phyloP scores from a whole-genome alignment of 495 filamentous ascomycete genomes.

The Talaromyces liani region DNA sequence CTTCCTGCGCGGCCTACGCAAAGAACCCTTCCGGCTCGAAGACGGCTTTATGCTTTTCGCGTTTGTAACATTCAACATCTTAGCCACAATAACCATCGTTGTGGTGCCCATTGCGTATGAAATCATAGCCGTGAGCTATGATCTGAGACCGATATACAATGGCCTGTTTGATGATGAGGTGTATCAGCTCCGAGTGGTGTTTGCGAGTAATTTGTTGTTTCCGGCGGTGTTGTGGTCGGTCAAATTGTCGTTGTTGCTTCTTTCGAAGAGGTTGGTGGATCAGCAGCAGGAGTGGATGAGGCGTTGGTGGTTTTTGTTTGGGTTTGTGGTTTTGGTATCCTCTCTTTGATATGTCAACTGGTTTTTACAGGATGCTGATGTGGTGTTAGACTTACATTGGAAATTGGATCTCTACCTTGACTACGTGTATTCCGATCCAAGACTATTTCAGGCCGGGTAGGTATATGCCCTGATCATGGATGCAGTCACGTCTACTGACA shows the following conservation, averaged over 20 bases:
- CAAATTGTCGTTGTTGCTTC: conserved; percentile 35
- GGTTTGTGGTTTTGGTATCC: conserved; percentile 24
- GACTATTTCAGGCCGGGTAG: conserved; percentile 30
- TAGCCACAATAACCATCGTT: conserved; percentile 26
- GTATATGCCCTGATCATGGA: not conserved
- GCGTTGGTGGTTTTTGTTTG: conserved; percentile 31
- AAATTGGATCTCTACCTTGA: conserved; percentile 27
- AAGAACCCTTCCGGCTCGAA: conserved; percentile 17
- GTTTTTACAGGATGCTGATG: not conserved
- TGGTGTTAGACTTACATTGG: conserved; percentile 20
- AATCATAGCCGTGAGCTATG: conserved; percentile 6
- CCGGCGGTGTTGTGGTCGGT: conserved; percentile 39
- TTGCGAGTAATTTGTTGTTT: conserved; percentile 34
- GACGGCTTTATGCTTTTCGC: conserved; percentile 26
- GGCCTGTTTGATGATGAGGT: conserved; percentile 17
- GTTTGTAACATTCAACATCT: conserved; percentile 21
- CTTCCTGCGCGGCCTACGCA: not conserved
- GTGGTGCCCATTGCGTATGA: conserved; percentile 22
- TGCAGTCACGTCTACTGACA: not conserved
- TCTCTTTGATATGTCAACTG: not conserved
- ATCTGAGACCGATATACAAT: conserved; percentile 12
- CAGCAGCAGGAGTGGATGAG: conserved; percentile 20
- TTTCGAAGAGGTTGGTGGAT: conserved; percentile 30
- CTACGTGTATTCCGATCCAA: conserved; percentile 24
- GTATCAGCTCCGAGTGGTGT: conserved; percentile 26